These are phyloP conservation scores for Dichomitus squalens DNA, from an alignment of 1,284 basidiomycete genomes.

Conservation along the genomic window DNA sequence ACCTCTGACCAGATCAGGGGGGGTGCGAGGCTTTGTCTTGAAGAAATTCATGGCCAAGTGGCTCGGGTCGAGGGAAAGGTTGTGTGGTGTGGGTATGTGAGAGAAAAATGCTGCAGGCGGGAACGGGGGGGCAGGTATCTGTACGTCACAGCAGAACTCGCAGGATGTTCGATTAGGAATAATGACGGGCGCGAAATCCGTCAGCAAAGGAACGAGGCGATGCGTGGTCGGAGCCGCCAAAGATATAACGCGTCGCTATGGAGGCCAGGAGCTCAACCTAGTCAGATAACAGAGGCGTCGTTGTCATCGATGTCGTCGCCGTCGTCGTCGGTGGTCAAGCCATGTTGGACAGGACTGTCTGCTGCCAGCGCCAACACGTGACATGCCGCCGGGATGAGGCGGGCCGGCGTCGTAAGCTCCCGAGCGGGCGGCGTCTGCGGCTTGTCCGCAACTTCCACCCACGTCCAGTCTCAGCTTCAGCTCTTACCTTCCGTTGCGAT, in stretches of 20 bases:
- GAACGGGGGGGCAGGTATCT: constrained; percentile 15
- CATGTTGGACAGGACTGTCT: background rate
- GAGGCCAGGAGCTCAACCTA: constrained; percentile 1
- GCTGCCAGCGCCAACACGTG: constrained; percentile 15
- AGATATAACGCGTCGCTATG: background rate
- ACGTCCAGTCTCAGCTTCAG: background rate
- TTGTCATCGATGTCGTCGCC: constrained; percentile 4
- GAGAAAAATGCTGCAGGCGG: constrained; percentile 2
- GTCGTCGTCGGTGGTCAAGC: constrained; percentile 17
- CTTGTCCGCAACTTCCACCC: background rate
- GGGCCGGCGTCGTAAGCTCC: background rate
- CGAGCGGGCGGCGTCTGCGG: background rate
- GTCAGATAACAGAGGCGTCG: constrained; percentile 1
- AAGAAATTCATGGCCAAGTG: constrained; percentile 83
- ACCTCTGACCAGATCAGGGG: constrained; percentile 81
- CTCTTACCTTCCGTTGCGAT: too few species aligned
- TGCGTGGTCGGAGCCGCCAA: constrained; percentile 1
- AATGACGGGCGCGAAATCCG: constrained; percentile 16
- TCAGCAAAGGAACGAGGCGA: constrained; percentile 14
- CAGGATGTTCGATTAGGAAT: constrained; percentile 25
- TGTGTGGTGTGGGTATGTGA: background rate
- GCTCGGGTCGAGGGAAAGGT: background rate
- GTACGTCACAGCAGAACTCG: constrained; percentile 27
- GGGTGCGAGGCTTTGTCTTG: constrained; percentile 85
- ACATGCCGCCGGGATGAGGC: background rate